Conservation (phyloP, 129 eudicot genomes). For the Tagetes patula region DNA sequence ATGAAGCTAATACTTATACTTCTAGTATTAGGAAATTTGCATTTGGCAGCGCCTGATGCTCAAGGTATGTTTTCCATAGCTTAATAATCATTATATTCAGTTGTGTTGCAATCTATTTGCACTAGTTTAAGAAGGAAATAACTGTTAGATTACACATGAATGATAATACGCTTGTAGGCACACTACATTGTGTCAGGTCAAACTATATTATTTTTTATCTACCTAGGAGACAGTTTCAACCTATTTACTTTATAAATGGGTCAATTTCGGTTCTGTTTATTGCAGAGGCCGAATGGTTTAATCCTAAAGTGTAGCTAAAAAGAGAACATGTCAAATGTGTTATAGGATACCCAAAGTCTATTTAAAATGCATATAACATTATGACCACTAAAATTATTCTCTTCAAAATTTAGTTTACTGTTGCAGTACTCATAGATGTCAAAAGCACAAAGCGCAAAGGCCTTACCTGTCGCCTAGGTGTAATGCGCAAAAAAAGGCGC, state of each 20-base stretch:
- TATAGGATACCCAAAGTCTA: background rate
- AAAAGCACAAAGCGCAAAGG: no score
- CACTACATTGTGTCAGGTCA: background rate
- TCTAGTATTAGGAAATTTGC: slow-evolving; percentile 45
- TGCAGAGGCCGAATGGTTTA: background rate
- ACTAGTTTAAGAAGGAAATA: background rate
- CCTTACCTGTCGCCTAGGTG: no score
- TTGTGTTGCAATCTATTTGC: background rate
- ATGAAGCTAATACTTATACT: slow-evolving; percentile 49
- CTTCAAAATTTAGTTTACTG: background rate
- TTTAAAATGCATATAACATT: background rate
- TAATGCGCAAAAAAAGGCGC: no score
- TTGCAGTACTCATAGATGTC: background rate
- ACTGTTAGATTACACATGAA: background rate
- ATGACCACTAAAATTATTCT: background rate
- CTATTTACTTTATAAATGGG: background rate
- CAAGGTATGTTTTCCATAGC: slow-evolving; percentile 54
- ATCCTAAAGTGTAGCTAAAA: background rate
- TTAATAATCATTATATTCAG: slow-evolving; percentile 3
- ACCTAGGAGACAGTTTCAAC: background rate
- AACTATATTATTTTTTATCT: slow-evolving; percentile 5
- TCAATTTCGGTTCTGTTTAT: background rate
- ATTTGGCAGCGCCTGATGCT: slow-evolving; percentile 55
- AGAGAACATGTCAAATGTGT: background rate
- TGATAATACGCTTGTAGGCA: background rate